These are phyloP conservation scores for Cerioporus squamosus DNA, from an alignment of 1,284 basidiomycete species.

Conservation along the genomic window DNA sequence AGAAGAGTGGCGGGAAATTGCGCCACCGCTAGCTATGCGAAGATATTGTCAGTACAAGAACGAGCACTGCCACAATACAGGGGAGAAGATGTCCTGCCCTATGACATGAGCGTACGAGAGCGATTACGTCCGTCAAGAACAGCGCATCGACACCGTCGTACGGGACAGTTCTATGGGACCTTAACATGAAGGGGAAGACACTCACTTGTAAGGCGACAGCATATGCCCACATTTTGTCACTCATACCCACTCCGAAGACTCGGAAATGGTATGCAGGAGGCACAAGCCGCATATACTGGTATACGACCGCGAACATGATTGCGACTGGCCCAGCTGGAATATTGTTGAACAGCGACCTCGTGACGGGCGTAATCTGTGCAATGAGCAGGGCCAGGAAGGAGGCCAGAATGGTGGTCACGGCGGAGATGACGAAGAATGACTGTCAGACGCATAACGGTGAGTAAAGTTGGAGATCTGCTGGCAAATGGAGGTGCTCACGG, in stretches of 20 bases:
- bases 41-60: neutral
- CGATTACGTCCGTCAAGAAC: neutral
- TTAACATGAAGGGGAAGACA: neutral
- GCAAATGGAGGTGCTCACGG: constrained; percentile 55
- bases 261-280: constrained; percentile 78
- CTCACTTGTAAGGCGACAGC: constrained; percentile 69
- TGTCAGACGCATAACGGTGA: constrained; percentile 36
- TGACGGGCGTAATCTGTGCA: constrained; percentile 66
- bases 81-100: no score
- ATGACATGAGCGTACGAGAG: neutral
- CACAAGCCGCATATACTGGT: constrained; percentile 80
- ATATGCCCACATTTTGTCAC: constrained; percentile 77
- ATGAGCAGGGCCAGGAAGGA: constrained; percentile 54
- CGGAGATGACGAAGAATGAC: constrained; percentile 77
- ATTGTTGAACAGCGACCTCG: constrained; percentile 58
- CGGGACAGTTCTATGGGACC: neutral
- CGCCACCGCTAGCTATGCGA: constrained; percentile 65
- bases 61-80: no score
- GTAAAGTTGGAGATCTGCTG: neutral
- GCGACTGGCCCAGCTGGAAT: constrained; percentile 80
- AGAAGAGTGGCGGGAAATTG: constrained; percentile 67
- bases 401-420: constrained; percentile 66
- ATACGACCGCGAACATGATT: constrained; percentile 75
- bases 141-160: no score
- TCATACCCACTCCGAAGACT: constrained; percentile 75